These are phyloP conservation scores for Climacium dendroides DNA, from an alignment of 225 moss, liverwort and hornwort species.

Conservation along the genomic window DNA sequence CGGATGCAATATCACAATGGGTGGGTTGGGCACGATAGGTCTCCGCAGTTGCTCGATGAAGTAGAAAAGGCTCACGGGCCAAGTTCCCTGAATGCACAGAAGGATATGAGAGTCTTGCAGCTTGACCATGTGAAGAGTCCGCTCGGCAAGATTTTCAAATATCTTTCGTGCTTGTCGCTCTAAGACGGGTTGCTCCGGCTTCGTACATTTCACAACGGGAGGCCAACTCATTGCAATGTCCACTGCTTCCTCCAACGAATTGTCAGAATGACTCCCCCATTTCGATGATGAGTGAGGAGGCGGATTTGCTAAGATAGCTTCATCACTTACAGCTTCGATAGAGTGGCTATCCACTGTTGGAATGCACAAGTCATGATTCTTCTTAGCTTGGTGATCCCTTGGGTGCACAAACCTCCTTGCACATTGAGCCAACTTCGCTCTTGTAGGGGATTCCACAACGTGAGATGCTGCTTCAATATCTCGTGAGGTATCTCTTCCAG, in stretches of 20 bases:
- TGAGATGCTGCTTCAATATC: conserved; percentile 14
- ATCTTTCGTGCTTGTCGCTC: conserved; percentile 48
- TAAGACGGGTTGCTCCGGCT: conserved; percentile 63
- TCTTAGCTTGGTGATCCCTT: background rate
- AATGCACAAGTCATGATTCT: background rate
- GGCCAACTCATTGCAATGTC: conserved; percentile 84
- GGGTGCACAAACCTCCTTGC: background rate
- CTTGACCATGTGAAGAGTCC: conserved; percentile 59
- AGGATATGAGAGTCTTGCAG: conserved; percentile 60
- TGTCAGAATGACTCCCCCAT: background rate
- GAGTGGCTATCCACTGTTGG: background rate
- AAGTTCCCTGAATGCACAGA: conserved; percentile 67
- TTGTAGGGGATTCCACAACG: background rate
- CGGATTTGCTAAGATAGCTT: background rate
- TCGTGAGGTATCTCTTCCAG: background rate
- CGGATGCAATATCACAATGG: conserved; percentile 78
- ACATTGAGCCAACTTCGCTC: background rate
- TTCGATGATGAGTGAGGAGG: background rate
- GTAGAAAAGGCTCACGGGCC: conserved; percentile 77
- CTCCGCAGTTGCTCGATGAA: conserved; percentile 61
- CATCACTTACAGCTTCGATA: background rate
- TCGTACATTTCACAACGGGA: conserved; percentile 34
- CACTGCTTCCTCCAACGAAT: conserved; percentile 48
- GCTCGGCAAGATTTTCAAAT: conserved; percentile 32
- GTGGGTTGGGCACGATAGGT: conserved; percentile 33